Evolutionary conservation across 305 asterid species (phyloP), one percentile per base, ranked within the genome.

Genomic region (Nicotiana rustica): DNA sequence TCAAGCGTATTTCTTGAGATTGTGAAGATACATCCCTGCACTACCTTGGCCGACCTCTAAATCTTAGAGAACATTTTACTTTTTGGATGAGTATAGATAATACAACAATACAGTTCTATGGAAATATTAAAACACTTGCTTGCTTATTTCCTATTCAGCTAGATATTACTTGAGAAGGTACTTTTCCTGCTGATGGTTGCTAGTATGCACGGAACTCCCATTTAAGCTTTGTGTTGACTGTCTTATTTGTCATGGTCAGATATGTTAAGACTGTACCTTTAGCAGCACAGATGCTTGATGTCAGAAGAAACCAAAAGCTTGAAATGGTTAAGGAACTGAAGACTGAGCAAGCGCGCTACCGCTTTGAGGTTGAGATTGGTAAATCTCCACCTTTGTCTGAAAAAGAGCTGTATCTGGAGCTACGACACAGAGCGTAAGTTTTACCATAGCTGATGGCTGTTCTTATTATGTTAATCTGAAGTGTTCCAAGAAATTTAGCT

Each of bases 301-400:
- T 96, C 85, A 92, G 97, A 90, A 92, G 78, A 88, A 90, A 12
- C 84, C 98, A 95, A 82, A 96, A 95, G 89, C 97, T 92, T 86
- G 91, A 96, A 88, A 93, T 96, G 83, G 94, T 92, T 83, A 89
- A 92, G 87, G 91, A 91, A 87, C 85, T 95, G 85, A 96, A 92
- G 84, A 69, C 88, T 78, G 98, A 91, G 89, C 90, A 95, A 88
- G 97, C 98, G 6, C 92, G 96, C 17, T 95, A 95, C 85, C 90
- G 94, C 77, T 88, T 97, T 82, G 98, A 96, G 90, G 98, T 92
- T 64, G 98, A 95, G 90, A 95, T 97, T 81, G 99, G 98, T 67
- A 92, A 97, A 93, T 92, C 98, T 84, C 98, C 98, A 77, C 97
- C 97, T 78, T 95, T 97, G 82, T 92, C 98, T 18, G 98, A 95